Percentiles rank a stretch among this genome's conserved stretches.
Conservation (phyloP, 1,284 basidiomycete species). For the Rhodofomes roseus region DNA sequence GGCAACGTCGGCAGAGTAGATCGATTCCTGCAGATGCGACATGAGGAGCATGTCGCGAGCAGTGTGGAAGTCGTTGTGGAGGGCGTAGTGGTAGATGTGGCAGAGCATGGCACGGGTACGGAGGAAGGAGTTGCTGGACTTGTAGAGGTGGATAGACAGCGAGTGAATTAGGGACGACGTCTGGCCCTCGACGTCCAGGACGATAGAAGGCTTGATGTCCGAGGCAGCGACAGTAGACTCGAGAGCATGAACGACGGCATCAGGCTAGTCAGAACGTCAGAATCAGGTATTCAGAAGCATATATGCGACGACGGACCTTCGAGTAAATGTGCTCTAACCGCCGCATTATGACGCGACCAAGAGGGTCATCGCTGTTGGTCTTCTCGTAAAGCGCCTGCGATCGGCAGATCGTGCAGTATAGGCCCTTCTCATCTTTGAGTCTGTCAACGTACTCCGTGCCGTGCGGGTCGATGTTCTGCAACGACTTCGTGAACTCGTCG, state of each 20-base stretch:
- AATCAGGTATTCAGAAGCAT: constrained; percentile 1
- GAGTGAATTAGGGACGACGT: constrained; percentile 81
- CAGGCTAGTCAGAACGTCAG: constrained; percentile 56
- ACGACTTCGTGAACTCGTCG: constrained; percentile 96
- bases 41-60: constrained; percentile 98
- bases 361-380: constrained; percentile 72
- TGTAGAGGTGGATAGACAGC: constrained; percentile 93
- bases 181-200: constrained; percentile 50
- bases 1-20: constrained; percentile 92
- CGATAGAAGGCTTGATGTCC: constrained; percentile 55
- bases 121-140: constrained; percentile 84
- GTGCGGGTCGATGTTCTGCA: constrained; percentile 99
- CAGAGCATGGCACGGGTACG: constrained; percentile 96
- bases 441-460: constrained; percentile 98
- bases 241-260: constrained; percentile 88
- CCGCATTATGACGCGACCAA: constrained; percentile 89
- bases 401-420: constrained; percentile 92
- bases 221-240: constrained; percentile 65
- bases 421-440: constrained; percentile 90
- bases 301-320: constrained; percentile 57
- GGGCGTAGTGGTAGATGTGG: constrained; percentile 96
- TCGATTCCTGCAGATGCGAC: constrained; percentile 97
- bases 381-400: constrained; percentile 91
- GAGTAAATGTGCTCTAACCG: constrained; percentile 98
- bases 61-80: constrained; percentile 96